phyloP scores from a whole-genome alignment of 2,329 filamentous ascomycete genomes.

The Rhynchosporium graminicola region DNA sequence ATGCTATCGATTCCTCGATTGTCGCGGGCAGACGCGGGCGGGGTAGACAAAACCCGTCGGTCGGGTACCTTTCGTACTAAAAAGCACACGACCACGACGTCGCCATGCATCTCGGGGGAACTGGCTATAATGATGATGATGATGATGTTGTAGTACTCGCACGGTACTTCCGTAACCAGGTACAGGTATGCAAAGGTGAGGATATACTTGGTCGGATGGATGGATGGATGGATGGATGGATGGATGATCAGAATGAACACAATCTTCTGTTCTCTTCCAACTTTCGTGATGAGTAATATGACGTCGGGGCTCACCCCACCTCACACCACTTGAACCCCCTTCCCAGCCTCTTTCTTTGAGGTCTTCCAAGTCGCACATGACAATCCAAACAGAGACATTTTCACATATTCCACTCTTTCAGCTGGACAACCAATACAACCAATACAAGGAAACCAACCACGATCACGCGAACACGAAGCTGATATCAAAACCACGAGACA shows the following conservation, averaged over 20 bases:
- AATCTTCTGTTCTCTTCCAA: no score
- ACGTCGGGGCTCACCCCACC: conserved; percentile 8
- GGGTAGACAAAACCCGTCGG: neutral
- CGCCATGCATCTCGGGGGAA: conserved; percentile 1
- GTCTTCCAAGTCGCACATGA: neutral
- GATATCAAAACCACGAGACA: conserved; percentile 16
- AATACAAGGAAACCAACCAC: conserved; percentile 1
- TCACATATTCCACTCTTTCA: neutral
- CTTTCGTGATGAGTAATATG: conserved; percentile 20
- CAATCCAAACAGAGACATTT: conserved; percentile 14
- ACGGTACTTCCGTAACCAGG: neutral
- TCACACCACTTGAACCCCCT: conserved; percentile 3
- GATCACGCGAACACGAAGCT: conserved; percentile 18
- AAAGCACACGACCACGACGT: conserved; percentile 20
- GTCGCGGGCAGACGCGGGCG: conserved; percentile 9
- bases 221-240: conserved; percentile 6
- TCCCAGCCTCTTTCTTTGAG: conserved; percentile 4
- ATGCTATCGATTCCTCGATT: neutral
- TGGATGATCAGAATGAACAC: neutral
- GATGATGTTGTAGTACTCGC: no score
- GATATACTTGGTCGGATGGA: conserved; percentile 9
- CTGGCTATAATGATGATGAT: no score
- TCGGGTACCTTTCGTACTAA: neutral
- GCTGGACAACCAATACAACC: conserved; percentile 8
- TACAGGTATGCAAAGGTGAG: neutral